Evolutionary conservation across 2,329 filamentous ascomycete species (phyloP), one percentile per base, ranked within the genome.

Genomic region (Aspergillus oerlinghausenensis): DNA sequence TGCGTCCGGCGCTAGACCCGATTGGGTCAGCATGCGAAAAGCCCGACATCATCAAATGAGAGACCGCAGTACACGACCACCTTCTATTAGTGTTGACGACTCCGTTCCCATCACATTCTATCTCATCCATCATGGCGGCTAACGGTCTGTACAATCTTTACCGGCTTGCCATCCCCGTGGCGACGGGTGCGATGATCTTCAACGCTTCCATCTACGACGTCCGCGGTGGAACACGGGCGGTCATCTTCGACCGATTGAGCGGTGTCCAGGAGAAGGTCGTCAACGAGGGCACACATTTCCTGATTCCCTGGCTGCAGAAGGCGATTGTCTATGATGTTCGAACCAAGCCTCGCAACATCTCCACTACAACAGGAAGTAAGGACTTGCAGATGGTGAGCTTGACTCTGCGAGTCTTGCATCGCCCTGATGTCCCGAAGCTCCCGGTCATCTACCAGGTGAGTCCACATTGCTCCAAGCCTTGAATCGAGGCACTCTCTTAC

Each of bases 361-460:
- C 89, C 65, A 99, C 94, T 28, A 99, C 94, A 25, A 99, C 94
- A 11, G 94, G 94, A 57, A 93, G 88, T 84, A 99, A 99, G 85
- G 94, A 99, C 80, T 78, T 99, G 82, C 94, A 99, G 82, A 99
- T 99, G 94, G 94, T 99, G 71, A 97, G 92, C 83, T 84, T 99
- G 82, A 99, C 94, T 54, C 83, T 99, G 73, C 85, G 94, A 77
- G 94, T 99, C 63, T 79, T 99, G 75, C 93, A 97, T 79, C 84
- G 95, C 67, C 94, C 95, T 5, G 93, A 96, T 56, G 93, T 99
- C 68, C 86, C 90, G 81, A 85, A 88, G 68, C 81, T 99, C 72
- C 95, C 94, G 59, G 96, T 93, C 81, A 99, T 99, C 71, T 99
- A 99, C 82, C 94, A 97, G 86, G 93, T 97, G 78, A 62, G 82